Base-by-base conservation (phyloP, 78 protist genomes). In the slime mould (Dictyostelium discoideum) region DNA sequence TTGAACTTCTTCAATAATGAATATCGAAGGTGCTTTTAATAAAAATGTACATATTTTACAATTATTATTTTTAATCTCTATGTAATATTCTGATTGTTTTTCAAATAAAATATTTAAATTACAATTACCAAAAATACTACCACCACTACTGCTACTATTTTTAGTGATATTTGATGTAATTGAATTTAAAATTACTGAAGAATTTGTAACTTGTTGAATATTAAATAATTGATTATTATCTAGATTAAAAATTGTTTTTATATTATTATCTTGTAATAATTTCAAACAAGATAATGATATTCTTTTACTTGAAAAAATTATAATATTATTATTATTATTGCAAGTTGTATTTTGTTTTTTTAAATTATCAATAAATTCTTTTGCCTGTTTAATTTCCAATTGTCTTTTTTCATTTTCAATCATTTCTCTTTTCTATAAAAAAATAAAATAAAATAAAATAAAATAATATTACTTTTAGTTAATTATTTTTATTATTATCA, bases 1-100 rank as follows among this genome's bases (percentile, higher is more conserved):
- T 37, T 82, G 87, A 5, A 90, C 50, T 72, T 90, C 94, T 22
- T 90, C 94, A 48, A 90, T 82, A 9, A 79, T 90, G 40, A 81
- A 90, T 37, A 82, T n/a, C 0, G 85, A 46, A 20, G 94, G 94
- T 24, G 83, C 86, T 90, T 67, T 80, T 22, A 90, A 24, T n/a
- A 90, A 46, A 10, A 90, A 50, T 24, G 94, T 82, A 24, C 83
- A 78, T 16, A 67, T 63, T 26, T 63, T 39, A 37, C 76, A 37
- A 29, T 24, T 3, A 4, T 88, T 72, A 67, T 80, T 88, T 10
- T 18, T 29, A n/a, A 88, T 42, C 24, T 88, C 82, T 14, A 88
- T n/a, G 79, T 80, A 88, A 24, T 67, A 78, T 80, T 80, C 86
- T 9, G 87, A 78, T 7, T 88, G 57, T 37, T 80, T 88, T 44